These are phyloP conservation scores for Gelatoporia subvermispora DNA, from an alignment of 768 basidiomycete genomes.

Conservation along the genomic window DNA sequence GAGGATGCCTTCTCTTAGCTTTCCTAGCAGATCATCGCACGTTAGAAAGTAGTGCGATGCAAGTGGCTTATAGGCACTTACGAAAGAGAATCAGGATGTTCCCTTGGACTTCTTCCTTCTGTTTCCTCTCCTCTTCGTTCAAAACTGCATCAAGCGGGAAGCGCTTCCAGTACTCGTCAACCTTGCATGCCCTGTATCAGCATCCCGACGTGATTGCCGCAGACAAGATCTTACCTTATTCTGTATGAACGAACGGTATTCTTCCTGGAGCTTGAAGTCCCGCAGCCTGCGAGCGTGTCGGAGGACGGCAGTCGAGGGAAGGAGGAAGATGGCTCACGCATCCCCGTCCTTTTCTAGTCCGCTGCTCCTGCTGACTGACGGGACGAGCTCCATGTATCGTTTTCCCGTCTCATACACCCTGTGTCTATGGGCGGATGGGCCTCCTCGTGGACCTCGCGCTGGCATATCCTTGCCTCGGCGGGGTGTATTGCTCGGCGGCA, in stretches of 20 bases:
- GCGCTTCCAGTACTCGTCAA: slow-evolving; percentile 42
- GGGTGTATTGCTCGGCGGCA: too few species aligned
- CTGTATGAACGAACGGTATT: slow-evolving; percentile 61
- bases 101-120: slow-evolving; percentile 49
- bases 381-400: slow-evolving; percentile 56
- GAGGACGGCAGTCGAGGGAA: neutral
- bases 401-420: slow-evolving; percentile 17
- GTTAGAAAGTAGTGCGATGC: neutral
- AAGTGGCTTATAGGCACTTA: slow-evolving; percentile 29
- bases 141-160: slow-evolving; percentile 24
- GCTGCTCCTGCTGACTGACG: slow-evolving; percentile 73
- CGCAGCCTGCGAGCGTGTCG: slow-evolving; percentile 45
- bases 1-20: slow-evolving; percentile 68
- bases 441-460: too few species aligned
- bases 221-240: slow-evolving; percentile 44
- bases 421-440: neutral
- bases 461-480: too few species aligned
- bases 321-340: slow-evolving; percentile 45
- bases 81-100: slow-evolving; percentile 73
- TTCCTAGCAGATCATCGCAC: slow-evolving; percentile 43
- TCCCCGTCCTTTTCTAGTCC: slow-evolving; percentile 72
- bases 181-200: slow-evolving; percentile 26
- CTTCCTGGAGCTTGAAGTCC: slow-evolving; percentile 52
- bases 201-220: neutral
- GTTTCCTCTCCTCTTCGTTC: slow-evolving; percentile 11